These are phyloP conservation scores for Mucor lusitanicus DNA, from an alignment of 371 early-diverging fungal genomes.

Conservation along the genomic window DNA sequence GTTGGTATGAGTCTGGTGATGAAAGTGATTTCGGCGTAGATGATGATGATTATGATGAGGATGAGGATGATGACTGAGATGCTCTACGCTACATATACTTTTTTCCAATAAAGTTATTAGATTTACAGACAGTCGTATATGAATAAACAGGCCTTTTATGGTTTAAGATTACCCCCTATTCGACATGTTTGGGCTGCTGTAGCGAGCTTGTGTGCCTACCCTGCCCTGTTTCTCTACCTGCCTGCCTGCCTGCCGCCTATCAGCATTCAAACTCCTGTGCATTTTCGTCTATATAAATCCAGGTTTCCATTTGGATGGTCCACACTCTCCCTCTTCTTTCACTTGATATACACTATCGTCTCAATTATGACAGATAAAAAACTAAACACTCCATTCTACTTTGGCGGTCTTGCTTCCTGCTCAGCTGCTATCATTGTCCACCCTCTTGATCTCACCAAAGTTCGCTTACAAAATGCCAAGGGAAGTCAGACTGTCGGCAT, in stretches of 20 bases:
- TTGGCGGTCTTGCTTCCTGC: constrained; percentile 61
- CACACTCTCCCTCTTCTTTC: not conserved
- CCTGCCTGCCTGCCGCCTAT: too few species aligned
- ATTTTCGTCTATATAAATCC: too few species aligned
- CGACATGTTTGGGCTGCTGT: not conserved
- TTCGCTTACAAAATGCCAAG: constrained; percentile 63
- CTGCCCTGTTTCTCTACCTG: too few species aligned
- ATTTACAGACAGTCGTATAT: not conserved
- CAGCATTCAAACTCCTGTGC: too few species aligned
- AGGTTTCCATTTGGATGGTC: too few species aligned
- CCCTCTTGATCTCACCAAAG: constrained; percentile 73
- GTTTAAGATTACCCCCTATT: not conserved
- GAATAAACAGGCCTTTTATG: not conserved
- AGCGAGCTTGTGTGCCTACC: too few species aligned
- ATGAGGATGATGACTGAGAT: constrained; percentile 16
- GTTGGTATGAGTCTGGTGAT: constrained; percentile 59
- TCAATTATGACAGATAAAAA: constrained; percentile 1
- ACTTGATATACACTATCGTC: not conserved
- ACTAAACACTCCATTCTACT: constrained; percentile 48
- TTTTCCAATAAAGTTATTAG: not conserved
- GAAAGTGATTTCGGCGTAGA: constrained; percentile 54
- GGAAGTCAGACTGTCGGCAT: constrained; percentile 32
- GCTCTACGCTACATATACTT: not conserved
- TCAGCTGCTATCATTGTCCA: constrained; percentile 66
- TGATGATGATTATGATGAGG: constrained; percentile 40